Evolutionary conservation across 2,329 filamentous ascomycete species (phyloP).

Genomic region (Plectosphaerella sp.): DNA sequence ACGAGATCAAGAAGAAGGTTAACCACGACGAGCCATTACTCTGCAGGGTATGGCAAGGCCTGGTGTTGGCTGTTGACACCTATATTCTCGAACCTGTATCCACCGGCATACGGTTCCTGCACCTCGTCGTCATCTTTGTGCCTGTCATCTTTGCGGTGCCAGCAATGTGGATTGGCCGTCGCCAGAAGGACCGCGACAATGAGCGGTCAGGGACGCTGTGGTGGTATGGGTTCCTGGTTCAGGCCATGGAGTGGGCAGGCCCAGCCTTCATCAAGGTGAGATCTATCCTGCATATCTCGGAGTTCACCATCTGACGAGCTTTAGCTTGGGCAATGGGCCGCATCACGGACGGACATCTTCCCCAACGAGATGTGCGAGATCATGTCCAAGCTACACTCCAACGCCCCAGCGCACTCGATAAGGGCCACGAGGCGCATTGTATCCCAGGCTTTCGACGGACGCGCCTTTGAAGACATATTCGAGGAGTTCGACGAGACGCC

Average conservation of each 20-base stretch:
- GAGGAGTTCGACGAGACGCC: constrained; percentile 90
- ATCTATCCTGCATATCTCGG: background rate
- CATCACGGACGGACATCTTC: constrained; percentile 93
- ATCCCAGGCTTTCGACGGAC: constrained; percentile 73
- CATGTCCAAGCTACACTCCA: constrained; percentile 92
- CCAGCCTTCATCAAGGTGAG: constrained; percentile 93
- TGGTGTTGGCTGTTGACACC: constrained; percentile 64
- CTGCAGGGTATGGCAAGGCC: constrained; percentile 49
- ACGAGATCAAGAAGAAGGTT: constrained; percentile 70
- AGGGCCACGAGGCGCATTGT: constrained; percentile 75
- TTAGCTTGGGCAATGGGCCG: constrained; percentile 94
- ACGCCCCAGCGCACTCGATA: constrained; percentile 88
- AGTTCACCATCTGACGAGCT: background rate
- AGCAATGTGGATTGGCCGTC: constrained; percentile 70
- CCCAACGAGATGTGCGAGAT: constrained; percentile 85
- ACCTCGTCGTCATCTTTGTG: constrained; percentile 83
- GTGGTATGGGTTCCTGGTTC: constrained; percentile 91
- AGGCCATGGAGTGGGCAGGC: constrained; percentile 85
- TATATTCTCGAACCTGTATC: constrained; percentile 82
- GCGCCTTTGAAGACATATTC: constrained; percentile 85
- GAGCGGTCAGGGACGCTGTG: constrained; percentile 80
- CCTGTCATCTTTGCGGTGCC: constrained; percentile 82
- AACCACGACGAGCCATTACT: constrained; percentile 58
- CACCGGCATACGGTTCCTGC: constrained; percentile 82
- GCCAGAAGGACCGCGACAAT: constrained; percentile 60